Base-by-base conservation (phyloP, 208 protist genomes). In the Leishmania aethiopica region DNA sequence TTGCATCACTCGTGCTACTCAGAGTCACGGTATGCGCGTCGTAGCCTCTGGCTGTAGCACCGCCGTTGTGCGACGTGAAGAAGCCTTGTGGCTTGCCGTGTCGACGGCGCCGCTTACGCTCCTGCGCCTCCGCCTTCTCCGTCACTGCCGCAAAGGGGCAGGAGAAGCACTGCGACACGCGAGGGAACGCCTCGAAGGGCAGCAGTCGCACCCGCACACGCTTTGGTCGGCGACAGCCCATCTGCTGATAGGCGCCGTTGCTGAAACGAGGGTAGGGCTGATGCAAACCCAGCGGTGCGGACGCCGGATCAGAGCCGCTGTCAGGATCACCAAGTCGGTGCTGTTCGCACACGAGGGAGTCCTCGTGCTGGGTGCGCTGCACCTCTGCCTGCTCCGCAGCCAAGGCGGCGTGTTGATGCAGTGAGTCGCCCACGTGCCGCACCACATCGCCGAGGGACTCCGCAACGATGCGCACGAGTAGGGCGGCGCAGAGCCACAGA, bases 371-470 rank as follows among this genome's bases (percentile, higher is more conserved):
- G 35, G 45, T 51, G 35, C 13, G 13, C 37, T 75, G 49, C 72
- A 66, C 53, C 75, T 80, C 81, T 25, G 55, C 84, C 64, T 87
- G 83, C 76, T 93, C 91, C 57, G 83, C 88, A 13, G 92, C 94
- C 17, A 97, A 83, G 67, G 91, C 84, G 13, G 91, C 88, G 81
- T 95, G 91, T 42, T 88, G 85, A 69, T 89, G 85, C 57, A 97
- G 85, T 15, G 87, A 91, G n/a, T 85, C 66, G 37, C 89, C 89
- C 28, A 96, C 91, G 83, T 95, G 86, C 17, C 84, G 80, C 51
- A 97, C 82, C 5, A 97, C 86, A 75, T 96, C 92, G 42, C 95
- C 95, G 32, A 97, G 83, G 0, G 87, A 84, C 81, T 97, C 93
- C 7, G 92, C 93, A 17, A 87, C 86, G 47, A 95, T 79, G 53